Base-by-base conservation (phyloP, 2,329 filamentous ascomycete genomes). In the Fusarium sp. region DNA sequence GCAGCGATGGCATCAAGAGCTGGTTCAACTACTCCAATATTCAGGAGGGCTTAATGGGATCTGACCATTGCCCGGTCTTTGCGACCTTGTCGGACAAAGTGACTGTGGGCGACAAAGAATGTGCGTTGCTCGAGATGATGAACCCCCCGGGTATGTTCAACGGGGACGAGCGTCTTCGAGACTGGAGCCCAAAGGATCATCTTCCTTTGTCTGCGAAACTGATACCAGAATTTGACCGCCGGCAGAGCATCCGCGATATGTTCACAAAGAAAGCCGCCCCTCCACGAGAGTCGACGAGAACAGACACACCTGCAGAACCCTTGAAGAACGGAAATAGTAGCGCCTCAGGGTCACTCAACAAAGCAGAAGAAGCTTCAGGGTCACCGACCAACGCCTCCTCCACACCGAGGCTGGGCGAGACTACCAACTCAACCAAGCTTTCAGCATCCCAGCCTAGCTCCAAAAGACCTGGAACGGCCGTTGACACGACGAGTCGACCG, bases 1-100 rank as follows among this genome's bases (percentile, higher is more conserved):
- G 94, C 80, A 96, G 91, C 73, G 86, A 92, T 44, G 88, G 89
- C 40, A 93, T 97, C 85, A 93, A 91, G 77, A 84, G 88, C 58
- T 98, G 95, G 94, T 93, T 97, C 77, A 86, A 85, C 32, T 89
- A 91, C 47, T 90, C 94, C 11, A 91, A 98, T 77, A 98, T 98
- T 37, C 96, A 98, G 80, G 94, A 97, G 82, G 95, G 95, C 0
- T 84, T 98, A 28, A 92, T 97, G 88, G 96, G 96, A 0, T 98
- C 96, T 3, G 96, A 99, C 79, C 96, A 99, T 81, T 99, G 96
- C 77, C 96, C 96, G 0, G 96, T 98, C 2, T 98, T 93, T 80
- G 94, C 92, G 2, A 87, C 88, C 5, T 85, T 97, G 30, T 90
- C 91, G 23, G 90, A 95, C 40, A 84, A 79, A 5, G 88, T 97